Percentiles rank a stretch among this genome's conserved stretches.
These are phyloP conservation scores for Botrytis deweyae DNA, from an alignment of 2,329 filamentous ascomycete genomes.

Conservation along the genomic window DNA sequence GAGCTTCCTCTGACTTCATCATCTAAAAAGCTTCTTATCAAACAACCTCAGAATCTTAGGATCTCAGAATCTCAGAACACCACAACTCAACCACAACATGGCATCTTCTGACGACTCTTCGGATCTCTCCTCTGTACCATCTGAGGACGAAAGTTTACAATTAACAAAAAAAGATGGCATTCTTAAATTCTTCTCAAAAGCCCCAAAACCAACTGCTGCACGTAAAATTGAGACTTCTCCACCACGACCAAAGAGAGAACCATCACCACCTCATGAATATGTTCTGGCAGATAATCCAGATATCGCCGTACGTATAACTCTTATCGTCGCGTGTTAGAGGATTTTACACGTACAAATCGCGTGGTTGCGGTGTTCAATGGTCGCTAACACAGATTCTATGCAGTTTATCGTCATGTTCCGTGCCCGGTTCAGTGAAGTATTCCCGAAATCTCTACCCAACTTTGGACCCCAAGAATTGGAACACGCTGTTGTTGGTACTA, in stretches of 20 bases:
- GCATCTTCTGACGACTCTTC: conserved; percentile 60
- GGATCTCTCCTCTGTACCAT: conserved; percentile 58
- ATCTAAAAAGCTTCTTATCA: conserved; percentile 21
- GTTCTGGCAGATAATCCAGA: conserved; percentile 86
- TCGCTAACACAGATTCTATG: conserved; percentile 41
- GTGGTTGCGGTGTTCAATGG: conserved; percentile 41
- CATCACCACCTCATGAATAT: conserved; percentile 88
- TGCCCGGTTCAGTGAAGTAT: conserved; percentile 85
- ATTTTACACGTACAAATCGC: conserved; percentile 53
- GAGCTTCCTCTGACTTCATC: conserved; percentile 30
- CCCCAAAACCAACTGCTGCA: conserved; percentile 44
- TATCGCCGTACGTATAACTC: conserved; percentile 73
- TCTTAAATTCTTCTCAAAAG: conserved; percentile 65
- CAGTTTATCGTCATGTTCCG: conserved; percentile 99
- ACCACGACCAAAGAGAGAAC: conserved; percentile 72
- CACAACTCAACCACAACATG: conserved; percentile 29
- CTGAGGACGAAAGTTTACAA: conserved; percentile 55
- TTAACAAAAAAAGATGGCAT: conserved; percentile 57
- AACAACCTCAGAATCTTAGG: conserved; percentile 16
- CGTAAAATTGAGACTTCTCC: conserved; percentile 59
- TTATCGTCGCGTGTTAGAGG: conserved; percentile 43
- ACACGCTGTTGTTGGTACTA: conserved; percentile 72
- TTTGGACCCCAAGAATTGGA: conserved; percentile 96
- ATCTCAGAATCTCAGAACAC: conserved; percentile 28
- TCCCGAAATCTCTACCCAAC: conserved; percentile 82